Percentiles rank a stretch among this genome's conserved stretches.
Conservation (phyloP, 306 rosid genomes). For the Vigna nakashimae region DNA sequence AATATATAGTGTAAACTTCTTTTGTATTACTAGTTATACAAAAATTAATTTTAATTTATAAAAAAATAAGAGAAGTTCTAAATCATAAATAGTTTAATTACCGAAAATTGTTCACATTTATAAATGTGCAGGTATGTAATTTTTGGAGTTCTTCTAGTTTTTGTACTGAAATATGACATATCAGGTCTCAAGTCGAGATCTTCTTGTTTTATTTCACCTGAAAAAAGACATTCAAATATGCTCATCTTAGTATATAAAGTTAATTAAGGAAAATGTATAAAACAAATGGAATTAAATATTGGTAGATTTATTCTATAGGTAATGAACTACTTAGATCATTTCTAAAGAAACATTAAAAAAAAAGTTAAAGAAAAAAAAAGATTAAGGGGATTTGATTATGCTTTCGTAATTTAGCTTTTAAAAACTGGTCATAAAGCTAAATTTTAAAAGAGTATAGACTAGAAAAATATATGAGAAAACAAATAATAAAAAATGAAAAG, state of each 20-base stretch:
- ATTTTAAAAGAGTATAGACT: not conserved
- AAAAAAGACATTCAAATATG: slow-evolving; percentile 37
- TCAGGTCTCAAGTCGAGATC: slow-evolving; percentile 73
- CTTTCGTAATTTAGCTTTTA: not conserved
- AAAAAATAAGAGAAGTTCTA: too few relatives aligned
- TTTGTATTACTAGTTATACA: too few relatives aligned
- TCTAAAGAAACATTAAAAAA: not conserved
- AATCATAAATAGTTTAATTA: slow-evolving; percentile 35
- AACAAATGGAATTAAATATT: slow-evolving; percentile 7
- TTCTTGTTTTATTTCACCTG: slow-evolving; percentile 66
- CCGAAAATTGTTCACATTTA: slow-evolving; percentile 78
- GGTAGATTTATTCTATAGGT: not conserved
- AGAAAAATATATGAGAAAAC: not conserved
- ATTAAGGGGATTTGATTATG: not conserved
- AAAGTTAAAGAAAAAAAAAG: not conserved
- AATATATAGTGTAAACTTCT: too few relatives aligned
- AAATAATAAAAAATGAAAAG: not conserved
- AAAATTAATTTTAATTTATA: too few relatives aligned
- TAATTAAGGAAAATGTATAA: not conserved
- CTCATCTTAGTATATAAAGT: slow-evolving; percentile 2
- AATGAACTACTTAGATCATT: not conserved
- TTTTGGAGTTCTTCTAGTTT: slow-evolving; percentile 48
- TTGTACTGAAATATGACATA: slow-evolving; percentile 60
- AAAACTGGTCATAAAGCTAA: not conserved
- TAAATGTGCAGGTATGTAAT: slow-evolving; percentile 80